Evolutionary conservation across 139 green algal genomes (phyloP).

Genomic region (Auxenochlorella protothecoides): DNA sequence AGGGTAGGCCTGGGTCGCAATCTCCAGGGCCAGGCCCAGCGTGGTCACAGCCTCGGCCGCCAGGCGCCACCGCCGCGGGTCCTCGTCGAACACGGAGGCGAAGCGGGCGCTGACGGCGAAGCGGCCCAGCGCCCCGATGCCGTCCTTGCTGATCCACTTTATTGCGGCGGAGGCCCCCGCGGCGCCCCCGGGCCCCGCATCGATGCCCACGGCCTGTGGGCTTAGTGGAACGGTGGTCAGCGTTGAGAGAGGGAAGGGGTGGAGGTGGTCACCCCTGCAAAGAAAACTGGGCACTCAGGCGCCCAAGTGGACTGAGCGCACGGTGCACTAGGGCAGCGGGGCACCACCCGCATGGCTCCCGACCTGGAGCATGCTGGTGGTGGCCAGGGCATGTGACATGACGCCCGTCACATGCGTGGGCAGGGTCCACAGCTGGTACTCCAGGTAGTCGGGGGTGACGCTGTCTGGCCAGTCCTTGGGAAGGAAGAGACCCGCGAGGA

Average conservation of each 20-base stretch:
- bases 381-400: conserved; percentile 48
- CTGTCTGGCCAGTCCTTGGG: too few relatives aligned
- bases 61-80: conserved; percentile 63
- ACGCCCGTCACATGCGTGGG: conserved; percentile 52
- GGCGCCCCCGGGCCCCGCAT: conserved; percentile 18
- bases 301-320: too few relatives aligned
- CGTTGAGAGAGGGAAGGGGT: conserved; percentile 3
- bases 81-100: conserved; percentile 58
- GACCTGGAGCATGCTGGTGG: conserved; percentile 58
- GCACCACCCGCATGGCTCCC: too few relatives aligned
- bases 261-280: neutral
- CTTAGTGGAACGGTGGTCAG: too few relatives aligned
- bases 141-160: conserved; percentile 69
- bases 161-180: conserved; percentile 52
- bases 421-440: conserved; percentile 68
- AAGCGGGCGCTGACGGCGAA: conserved; percentile 51
- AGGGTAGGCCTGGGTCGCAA: conserved; percentile 57
- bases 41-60: conserved; percentile 42
- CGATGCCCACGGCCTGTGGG: conserved; percentile 50
- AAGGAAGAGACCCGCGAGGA: too few relatives aligned
- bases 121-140: conserved; percentile 55
- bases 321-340: too few relatives aligned
- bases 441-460: conserved; percentile 63
- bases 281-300: too few relatives aligned
- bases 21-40: conserved; percentile 64